Evolutionary conservation across 345 rosid species (phyloP).

Genomic region (Erysimum cheiranthoides): DNA sequence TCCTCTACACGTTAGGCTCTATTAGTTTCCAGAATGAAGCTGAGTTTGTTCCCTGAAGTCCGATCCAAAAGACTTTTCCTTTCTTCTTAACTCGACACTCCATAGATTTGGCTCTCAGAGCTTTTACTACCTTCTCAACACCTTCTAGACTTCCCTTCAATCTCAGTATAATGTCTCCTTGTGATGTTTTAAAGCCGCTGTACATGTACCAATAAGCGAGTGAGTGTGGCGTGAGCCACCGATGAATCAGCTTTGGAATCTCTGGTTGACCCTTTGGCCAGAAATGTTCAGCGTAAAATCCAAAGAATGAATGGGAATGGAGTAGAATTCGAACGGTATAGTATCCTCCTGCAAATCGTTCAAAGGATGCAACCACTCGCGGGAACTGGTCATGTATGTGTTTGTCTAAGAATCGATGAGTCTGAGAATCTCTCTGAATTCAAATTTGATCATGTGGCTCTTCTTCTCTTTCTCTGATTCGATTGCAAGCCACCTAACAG

Average conservation of each 20-base stretch:
- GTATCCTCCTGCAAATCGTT: constrained; percentile 44
- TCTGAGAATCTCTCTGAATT: constrained; percentile 57
- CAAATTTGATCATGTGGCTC: constrained; percentile 64
- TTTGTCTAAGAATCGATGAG: constrained; percentile 60
- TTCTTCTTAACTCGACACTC: constrained; percentile 77
- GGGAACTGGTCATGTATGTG: constrained; percentile 67
- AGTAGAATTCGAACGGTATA: constrained; percentile 55
- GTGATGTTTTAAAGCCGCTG: constrained; percentile 62
- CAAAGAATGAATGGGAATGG: constrained; percentile 65
- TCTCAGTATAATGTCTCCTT: constrained; percentile 70
- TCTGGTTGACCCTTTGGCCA: constrained; percentile 61
- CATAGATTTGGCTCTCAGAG: constrained; percentile 64
- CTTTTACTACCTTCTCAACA: constrained; percentile 59
- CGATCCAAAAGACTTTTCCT: constrained; percentile 77
- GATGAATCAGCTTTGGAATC: constrained; percentile 85
- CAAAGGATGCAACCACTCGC: constrained; percentile 79
- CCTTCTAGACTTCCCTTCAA: constrained; percentile 71
- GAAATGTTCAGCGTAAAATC: constrained; percentile 80
- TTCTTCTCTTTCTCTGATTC: constrained; percentile 65
- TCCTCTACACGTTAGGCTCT: constrained; percentile 64
- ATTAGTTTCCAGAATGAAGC: constrained; percentile 69
- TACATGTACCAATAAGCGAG: constrained; percentile 93
- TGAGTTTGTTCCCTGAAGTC: constrained; percentile 71
- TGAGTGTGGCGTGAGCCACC: constrained; percentile 78
- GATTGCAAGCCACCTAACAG: constrained; percentile 79